A percentile compares a stretch with the other conserved stretches of the same genome.
Evolutionary conservation across 2,329 filamentous ascomycete genomes (phyloP).

Genomic region (Achaetomium macrosporum): DNA sequence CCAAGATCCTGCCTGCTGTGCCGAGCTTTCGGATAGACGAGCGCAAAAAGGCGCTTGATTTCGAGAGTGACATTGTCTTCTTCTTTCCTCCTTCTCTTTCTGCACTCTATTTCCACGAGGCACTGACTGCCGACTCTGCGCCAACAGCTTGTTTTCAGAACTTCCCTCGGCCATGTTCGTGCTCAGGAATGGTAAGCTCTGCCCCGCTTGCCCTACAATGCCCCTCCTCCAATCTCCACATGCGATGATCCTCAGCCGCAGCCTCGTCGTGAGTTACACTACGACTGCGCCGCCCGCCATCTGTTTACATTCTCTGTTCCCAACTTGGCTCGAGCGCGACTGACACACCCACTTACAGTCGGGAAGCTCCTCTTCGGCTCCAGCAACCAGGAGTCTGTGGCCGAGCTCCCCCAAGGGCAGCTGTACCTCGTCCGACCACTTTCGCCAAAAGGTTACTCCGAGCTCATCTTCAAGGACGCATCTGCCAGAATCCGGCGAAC

Average conservation of each 20-base stretch:
- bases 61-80: neutral
- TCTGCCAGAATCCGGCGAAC: slow-evolving; percentile 87
- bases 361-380: slow-evolving; percentile 90
- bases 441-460: slow-evolving; percentile 95
- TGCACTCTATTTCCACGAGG: neutral
- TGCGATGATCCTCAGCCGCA: neutral
- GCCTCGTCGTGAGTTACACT: neutral
- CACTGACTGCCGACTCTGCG: neutral
- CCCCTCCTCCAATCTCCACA: slow-evolving; percentile 1
- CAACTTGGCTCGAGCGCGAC: neutral
- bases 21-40: neutral
- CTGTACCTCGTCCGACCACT: slow-evolving; percentile 93
- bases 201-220: slow-evolving; percentile 13
- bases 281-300: neutral
- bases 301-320: neutral
- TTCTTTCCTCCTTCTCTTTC: slow-evolving; percentile 2
- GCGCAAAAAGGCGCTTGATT: neutral
- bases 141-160: neutral
- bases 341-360: slow-evolving; percentile 45
- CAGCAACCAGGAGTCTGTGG: slow-evolving; percentile 81
- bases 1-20: slow-evolving; percentile 8
- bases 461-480: slow-evolving; percentile 98
- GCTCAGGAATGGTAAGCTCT: slow-evolving; percentile 39
- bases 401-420: slow-evolving; percentile 91
- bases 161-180: slow-evolving; percentile 34